Conservation (phyloP, 2,329 filamentous ascomycete genomes). For the Hirsutella rhossiliensis region DNA sequence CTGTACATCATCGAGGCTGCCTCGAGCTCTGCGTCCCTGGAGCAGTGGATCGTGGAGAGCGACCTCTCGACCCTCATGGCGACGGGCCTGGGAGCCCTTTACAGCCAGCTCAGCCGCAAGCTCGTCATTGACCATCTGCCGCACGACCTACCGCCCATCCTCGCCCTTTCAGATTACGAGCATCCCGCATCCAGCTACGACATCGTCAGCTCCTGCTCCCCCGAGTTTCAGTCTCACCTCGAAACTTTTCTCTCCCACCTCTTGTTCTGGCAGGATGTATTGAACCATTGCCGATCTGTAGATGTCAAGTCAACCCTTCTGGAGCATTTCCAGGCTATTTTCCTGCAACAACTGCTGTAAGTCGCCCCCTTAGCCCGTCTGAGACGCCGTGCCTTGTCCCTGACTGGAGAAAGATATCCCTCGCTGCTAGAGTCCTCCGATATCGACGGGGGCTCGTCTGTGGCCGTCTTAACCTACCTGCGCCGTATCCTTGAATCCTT, state of each 20-base stretch:
- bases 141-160: constrained; percentile 66
- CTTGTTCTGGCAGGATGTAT: constrained; percentile 94
- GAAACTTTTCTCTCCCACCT: constrained; percentile 91
- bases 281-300: constrained; percentile 85
- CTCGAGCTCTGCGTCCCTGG: constrained; percentile 66
- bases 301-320: constrained; percentile 89
- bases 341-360: constrained; percentile 84
- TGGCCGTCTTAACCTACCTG: constrained; percentile 89
- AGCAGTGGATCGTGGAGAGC: constrained; percentile 95
- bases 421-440: constrained; percentile 94
- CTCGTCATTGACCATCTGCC: constrained; percentile 68
- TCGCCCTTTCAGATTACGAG: constrained; percentile 81
- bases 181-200: constrained; percentile 58
- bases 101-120: constrained; percentile 59
- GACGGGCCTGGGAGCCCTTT: constrained; percentile 72
- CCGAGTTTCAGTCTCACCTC: constrained; percentile 73
- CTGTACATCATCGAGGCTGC: constrained; percentile 94
- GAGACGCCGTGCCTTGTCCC: neutral
- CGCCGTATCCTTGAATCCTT: constrained; percentile 82
- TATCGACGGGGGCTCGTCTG: constrained; percentile 89
- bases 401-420: constrained; percentile 54
- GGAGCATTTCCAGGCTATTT: constrained; percentile 95
- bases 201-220: constrained; percentile 61
- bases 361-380: constrained; percentile 15
- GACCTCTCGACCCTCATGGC: constrained; percentile 96